Evolutionary conservation across 2,329 filamentous ascomycete species (phyloP).

Genomic region (Pseudogymnoascus sp.): DNA sequence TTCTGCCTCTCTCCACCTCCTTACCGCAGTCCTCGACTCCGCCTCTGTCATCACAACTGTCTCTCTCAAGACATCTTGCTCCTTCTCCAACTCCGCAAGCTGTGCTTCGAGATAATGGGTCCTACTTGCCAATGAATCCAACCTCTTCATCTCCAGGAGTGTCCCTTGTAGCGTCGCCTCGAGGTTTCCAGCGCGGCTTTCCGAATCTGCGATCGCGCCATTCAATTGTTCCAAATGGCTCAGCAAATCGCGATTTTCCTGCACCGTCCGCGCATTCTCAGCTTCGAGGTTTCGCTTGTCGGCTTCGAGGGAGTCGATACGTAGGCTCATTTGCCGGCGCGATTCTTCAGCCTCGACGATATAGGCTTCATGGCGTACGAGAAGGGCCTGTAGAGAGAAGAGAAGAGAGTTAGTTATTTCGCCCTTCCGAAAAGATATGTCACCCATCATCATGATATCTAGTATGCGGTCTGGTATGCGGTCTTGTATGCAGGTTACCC

Average conservation of each 20-base stretch:
- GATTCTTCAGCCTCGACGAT: slow-evolving; percentile 88
- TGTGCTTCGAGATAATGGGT: slow-evolving; percentile 76
- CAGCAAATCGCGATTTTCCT: slow-evolving; percentile 74
- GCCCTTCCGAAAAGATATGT: not conserved
- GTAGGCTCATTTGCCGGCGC: slow-evolving; percentile 60
- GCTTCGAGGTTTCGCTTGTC: slow-evolving; percentile 67
- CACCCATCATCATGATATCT: not conserved
- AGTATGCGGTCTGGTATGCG: not conserved
- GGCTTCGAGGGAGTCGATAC: slow-evolving; percentile 66
- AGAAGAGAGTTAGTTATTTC: slow-evolving; percentile 48
- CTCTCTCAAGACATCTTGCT: slow-evolving; percentile 65
- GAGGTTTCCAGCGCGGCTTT: slow-evolving; percentile 67
- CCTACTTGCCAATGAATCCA: slow-evolving; percentile 64
- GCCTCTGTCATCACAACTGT: slow-evolving; percentile 59
- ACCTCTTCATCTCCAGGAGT: slow-evolving; percentile 64
- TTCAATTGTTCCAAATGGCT: slow-evolving; percentile 83
- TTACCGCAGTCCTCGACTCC: slow-evolving; percentile 68
- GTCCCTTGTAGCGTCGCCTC: slow-evolving; percentile 69
- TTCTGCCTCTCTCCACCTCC: slow-evolving; percentile 81
- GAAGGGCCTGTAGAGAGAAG: slow-evolving; percentile 70
- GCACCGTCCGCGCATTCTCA: slow-evolving; percentile 67
- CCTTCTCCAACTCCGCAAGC: slow-evolving; percentile 67
- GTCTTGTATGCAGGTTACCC: slow-evolving; percentile 2
- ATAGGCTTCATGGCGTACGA: slow-evolving; percentile 87
- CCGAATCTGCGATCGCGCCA: slow-evolving; percentile 67